Base-by-base conservation (phyloP, 2,329 filamentous ascomycete genomes). In the Botrytis cinerea region DNA sequence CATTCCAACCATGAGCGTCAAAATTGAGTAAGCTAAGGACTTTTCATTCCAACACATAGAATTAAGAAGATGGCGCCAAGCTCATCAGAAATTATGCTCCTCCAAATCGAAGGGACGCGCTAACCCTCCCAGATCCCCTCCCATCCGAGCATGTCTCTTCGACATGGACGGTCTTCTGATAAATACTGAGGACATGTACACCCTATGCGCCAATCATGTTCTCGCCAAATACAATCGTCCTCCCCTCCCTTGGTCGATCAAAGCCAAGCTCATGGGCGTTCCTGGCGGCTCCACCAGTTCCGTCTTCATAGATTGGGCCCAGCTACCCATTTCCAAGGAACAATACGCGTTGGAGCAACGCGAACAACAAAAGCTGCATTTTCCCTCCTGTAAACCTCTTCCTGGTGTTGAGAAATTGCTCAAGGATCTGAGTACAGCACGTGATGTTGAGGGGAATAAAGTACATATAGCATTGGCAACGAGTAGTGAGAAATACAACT, bases 121-220 rank as follows among this genome's bases (percentile, higher is more conserved):
- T 40, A 40, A 67, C 9, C 40, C 14, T n/a, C 22, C 48, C 35
- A 93, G 92, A 81, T 91, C 94, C 82, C 92, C 93, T 28, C 90
- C 92, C 63, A 87, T 98, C 74, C 89, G 94, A 78, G 96, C 95
- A 78, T 98, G 95, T 83, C 91, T 99, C 77, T 98, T 99, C 82
- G 96, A 99, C 86, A 98, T 98, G 95, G 96, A 99, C 83, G 96
- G 96, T 74, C 91, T 99, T 46, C 89, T 99, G n/a, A 92, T 99
- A 81, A 91, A 98, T 83, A 94, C 93, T 46, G 96, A 98, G 85
- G 96, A 98, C 80, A 78, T 98, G 72, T 98, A 98, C 86, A 96
- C 94, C 0, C 81, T 88, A 43, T 92, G 93, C 83, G 92, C 94
- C 75, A 98, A 99, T 84, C 86, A 89, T 43, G 88, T 98, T 60